Evolutionary conservation across 495 filamentous ascomycete species (phyloP), one percentile per base, ranked within the genome.

Genomic region (Penicillium coprophilum): DNA sequence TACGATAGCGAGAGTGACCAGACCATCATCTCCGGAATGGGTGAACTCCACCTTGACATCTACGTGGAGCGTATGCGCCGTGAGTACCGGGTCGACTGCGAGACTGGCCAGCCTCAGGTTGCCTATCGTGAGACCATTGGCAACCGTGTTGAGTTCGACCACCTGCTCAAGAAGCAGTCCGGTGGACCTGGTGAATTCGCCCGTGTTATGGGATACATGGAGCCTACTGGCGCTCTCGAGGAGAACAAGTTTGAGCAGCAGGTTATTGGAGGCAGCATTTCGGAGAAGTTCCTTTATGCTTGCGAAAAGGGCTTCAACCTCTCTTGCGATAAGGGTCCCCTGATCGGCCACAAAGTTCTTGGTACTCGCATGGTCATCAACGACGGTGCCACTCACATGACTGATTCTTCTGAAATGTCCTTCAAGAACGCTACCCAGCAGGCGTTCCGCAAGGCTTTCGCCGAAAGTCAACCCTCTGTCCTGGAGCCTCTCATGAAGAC

Each of bases 401-500:
- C 94, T 15, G 95, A 99, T 76, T 97, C 94, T 4, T 93, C 89
- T 40, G 95, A 99, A 82, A 92, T 91, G 83, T 85, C 95, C n/a
- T 99, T 99, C 87, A 96, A 90, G 72, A 90, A 84, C 56, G 92
- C 95, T 24, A 96, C 94, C 28, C 90, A 95, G 77, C 90, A 96
- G 78, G 95, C 95, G 12, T 97, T 97, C 87, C 87, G 90, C 61
- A 96, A 97, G 77, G 88, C 91, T 12, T 99, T 99, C 79, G 76
- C 77, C 46, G 82, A 86, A 8, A 91, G 85, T 9, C 78, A 83
- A 53, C 92, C 92, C 6, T 75, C 86, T 57, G 85, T 99, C 13
- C 83, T 99, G 10, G 95, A 99, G 74, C 95, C 95, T 21, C 73
- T 99, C 53, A 99, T 99, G 95, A 97, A 96, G 81, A 96, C 92